Evolutionary conservation across 2,329 filamentous ascomycete species (phyloP).

Genomic region (Verticillium isaacii): DNA sequence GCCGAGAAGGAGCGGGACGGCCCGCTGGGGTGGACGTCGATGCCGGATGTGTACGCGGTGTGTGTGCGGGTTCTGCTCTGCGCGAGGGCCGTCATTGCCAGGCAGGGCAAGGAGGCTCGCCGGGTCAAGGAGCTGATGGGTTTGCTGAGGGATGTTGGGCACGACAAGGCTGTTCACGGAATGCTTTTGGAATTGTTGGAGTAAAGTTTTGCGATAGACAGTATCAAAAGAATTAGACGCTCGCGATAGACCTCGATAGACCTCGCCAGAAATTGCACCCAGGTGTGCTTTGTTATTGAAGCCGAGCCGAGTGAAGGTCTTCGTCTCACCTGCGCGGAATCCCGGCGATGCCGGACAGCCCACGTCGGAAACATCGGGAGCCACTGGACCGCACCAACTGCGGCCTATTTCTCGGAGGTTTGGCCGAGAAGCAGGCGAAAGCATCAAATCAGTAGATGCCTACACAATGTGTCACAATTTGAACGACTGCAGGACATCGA

Average conservation of each 20-base stretch:
- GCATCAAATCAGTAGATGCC: too few species aligned
- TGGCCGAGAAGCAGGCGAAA: too few species aligned
- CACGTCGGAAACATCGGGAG: too few species aligned
- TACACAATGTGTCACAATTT: too few species aligned
- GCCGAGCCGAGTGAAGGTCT: too few species aligned
- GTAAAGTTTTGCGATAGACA: background rate
- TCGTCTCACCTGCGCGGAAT: too few species aligned
- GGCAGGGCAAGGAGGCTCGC: background rate
- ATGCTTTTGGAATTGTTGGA: constrained; percentile 11
- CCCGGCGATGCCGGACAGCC: too few species aligned
- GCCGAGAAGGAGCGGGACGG: constrained; percentile 45
- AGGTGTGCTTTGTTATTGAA: background rate
- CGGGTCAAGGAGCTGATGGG: constrained; percentile 2
- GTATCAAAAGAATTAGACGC: background rate
- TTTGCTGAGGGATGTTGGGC: constrained; percentile 5
- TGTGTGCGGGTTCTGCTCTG: constrained; percentile 42
- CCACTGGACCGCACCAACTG: too few species aligned
- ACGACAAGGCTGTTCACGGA: constrained; percentile 8
- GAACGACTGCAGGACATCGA: too few species aligned
- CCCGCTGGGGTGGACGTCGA: constrained; percentile 68
- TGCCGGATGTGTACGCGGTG: constrained; percentile 61
- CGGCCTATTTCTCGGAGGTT: too few species aligned
- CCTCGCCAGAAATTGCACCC: background rate
- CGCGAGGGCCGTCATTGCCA: constrained; percentile 26
- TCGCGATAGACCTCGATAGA: background rate